These are phyloP conservation scores for Lepiota brunneoincarnata DNA, from an alignment of 768 basidiomycete genomes.

Conservation along the genomic window DNA sequence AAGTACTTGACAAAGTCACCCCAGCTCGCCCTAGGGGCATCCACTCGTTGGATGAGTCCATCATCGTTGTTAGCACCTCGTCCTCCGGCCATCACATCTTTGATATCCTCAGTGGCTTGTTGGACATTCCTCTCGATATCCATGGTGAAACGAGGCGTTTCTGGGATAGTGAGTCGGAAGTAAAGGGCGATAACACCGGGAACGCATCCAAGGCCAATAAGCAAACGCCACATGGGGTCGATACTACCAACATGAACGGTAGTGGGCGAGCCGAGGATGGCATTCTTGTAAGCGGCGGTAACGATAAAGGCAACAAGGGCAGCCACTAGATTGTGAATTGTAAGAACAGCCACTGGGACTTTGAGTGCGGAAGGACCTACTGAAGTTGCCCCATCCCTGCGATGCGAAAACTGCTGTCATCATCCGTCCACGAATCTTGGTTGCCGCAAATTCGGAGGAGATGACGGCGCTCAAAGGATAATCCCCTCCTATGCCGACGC, in stretches of 20 bases:
- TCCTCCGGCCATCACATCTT: constrained; percentile 57
- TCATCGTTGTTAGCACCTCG: constrained; percentile 50
- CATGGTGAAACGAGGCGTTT: constrained; percentile 90
- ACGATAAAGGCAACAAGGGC: constrained; percentile 64
- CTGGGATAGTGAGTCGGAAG: constrained; percentile 91
- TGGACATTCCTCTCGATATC: constrained; percentile 84
- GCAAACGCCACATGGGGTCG: constrained; percentile 81
- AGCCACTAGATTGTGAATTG: constrained; percentile 40
- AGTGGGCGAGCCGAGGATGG: constrained; percentile 41
- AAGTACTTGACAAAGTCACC: constrained; percentile 72
- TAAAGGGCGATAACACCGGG: constrained; percentile 82
- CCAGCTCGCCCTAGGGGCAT: constrained; percentile 66
- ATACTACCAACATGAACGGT: constrained; percentile 43
- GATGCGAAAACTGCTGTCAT: constrained; percentile 87
- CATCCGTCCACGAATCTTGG: constrained; percentile 74
- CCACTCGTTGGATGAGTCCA: constrained; percentile 53
- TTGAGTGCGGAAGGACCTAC: constrained; percentile 32
- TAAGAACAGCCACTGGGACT: neutral
- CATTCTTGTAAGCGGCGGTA: constrained; percentile 63
- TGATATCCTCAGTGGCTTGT: constrained; percentile 73
- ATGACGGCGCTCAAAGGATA: constrained; percentile 87
- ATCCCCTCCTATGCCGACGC: constrained; percentile 86
- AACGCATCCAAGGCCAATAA: constrained; percentile 85
- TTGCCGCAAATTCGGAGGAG: constrained; percentile 84
- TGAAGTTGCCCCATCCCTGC: constrained; percentile 87